These are phyloP conservation scores for Russula emetica DNA, from an alignment of 768 basidiomycete genomes.

Conservation along the genomic window DNA sequence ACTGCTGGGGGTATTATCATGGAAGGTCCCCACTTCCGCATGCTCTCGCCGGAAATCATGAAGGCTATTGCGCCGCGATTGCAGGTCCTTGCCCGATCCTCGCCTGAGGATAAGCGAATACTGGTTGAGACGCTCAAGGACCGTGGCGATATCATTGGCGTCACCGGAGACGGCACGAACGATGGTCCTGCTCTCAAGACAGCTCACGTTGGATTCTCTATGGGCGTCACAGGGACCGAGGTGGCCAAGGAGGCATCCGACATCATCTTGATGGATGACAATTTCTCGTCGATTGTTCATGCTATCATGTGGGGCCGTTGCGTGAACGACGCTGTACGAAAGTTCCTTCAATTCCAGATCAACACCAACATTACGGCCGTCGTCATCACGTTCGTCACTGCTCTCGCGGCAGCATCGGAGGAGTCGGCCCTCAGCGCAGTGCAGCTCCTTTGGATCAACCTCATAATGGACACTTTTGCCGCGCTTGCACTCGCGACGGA, in stretches of 20 bases:
- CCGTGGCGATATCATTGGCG: constrained; percentile 88
- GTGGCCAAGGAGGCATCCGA: constrained; percentile 99
- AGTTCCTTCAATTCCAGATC: constrained; percentile 95
- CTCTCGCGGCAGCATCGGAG: constrained; percentile 73
- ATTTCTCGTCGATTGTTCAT: constrained; percentile 92
- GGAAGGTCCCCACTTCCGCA: constrained; percentile 93
- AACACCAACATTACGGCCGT: constrained; percentile 96
- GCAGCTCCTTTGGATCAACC: constrained; percentile 97
- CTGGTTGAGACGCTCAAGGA: constrained; percentile 84
- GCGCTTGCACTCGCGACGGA: constrained; percentile 97
- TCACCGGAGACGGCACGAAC: constrained; percentile 98
- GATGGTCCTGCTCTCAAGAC: constrained; percentile 95
- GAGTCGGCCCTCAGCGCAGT: constrained; percentile 89
- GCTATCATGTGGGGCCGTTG: constrained; percentile 99
- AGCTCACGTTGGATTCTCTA: constrained; percentile 94
- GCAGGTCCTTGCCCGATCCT: constrained; percentile 95
- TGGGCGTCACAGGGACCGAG: constrained; percentile 96
- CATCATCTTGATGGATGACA: constrained; percentile 97
- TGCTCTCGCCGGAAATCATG: constrained; percentile 64
- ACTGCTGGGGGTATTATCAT: constrained; percentile 92
- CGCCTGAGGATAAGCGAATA: constrained; percentile 94
- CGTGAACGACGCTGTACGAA: constrained; percentile 95
- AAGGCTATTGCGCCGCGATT: constrained; percentile 84
- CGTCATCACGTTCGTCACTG: constrained; percentile 86
- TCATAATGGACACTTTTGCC: constrained; percentile 98